Evolutionary conservation across 805 yeast species (phyloP).

Genomic region (Suhomyces canberraensis): DNA sequence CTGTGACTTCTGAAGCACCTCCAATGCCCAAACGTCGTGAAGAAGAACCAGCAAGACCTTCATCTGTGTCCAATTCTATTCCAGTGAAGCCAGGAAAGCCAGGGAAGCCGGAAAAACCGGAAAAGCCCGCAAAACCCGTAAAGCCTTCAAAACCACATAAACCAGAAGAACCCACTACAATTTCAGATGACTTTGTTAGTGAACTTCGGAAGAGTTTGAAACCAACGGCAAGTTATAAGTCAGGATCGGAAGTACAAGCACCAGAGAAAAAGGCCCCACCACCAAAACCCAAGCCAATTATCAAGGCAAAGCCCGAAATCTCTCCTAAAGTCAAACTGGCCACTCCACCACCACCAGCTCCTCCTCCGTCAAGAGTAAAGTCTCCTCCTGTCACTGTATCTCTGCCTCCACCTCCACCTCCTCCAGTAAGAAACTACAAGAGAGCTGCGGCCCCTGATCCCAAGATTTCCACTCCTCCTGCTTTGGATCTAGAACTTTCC

Average conservation of each 20-base stretch:
- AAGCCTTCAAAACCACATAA: conserved; percentile 3
- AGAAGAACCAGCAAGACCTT: conserved; percentile 1
- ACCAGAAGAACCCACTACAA: not conserved
- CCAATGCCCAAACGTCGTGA: too few species aligned
- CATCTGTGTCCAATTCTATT: conserved; percentile 4
- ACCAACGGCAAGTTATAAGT: too few species aligned
- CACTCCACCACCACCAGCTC: conserved; percentile 1
- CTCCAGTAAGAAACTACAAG: conserved; percentile 23
- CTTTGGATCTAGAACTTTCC: conserved; percentile 39
- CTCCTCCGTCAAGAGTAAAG: conserved; percentile 21
- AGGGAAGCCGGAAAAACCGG: conserved; percentile 12
- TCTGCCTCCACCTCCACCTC: conserved; percentile 30
- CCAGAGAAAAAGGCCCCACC: conserved; percentile 5
- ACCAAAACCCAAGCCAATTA: conserved; percentile 13
- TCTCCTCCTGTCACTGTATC: conserved; percentile 9
- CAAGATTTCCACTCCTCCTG: conserved; percentile 23
- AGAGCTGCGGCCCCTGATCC: conserved; percentile 20
- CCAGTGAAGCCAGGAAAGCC: conserved; percentile 19
- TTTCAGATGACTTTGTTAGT: conserved; percentile 4
- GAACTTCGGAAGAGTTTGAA: conserved; percentile 8
- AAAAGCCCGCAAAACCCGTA: conserved; percentile 8
- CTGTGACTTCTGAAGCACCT: too few species aligned
- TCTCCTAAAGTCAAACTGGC: conserved; percentile 11
- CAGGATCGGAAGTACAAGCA: too few species aligned
- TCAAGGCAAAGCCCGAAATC: conserved; percentile 11